Conservation (phyloP, 2,329 filamentous ascomycete genomes). For the Xylariaceae sp. region DNA sequence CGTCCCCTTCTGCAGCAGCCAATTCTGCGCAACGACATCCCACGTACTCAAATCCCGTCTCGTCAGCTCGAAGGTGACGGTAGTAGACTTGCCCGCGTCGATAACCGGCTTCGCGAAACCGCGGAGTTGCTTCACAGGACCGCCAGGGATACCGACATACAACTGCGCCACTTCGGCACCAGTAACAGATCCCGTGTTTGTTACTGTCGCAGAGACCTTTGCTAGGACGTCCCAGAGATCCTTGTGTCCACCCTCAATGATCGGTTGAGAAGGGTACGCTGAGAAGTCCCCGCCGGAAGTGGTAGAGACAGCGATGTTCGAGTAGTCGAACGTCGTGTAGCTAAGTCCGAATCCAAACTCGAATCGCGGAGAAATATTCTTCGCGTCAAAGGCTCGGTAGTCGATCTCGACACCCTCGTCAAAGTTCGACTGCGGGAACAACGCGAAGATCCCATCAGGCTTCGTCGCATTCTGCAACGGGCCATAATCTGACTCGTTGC, state of each 20-base stretch:
- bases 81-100: constrained; percentile 41
- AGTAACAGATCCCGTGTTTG: constrained; percentile 56
- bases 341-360: constrained; percentile 62
- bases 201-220: constrained; percentile 54
- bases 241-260: constrained; percentile 40
- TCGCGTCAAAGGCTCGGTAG: constrained; percentile 58
- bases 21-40: constrained; percentile 56
- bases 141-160: constrained; percentile 42
- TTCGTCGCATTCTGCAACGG: constrained; percentile 30
- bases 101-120: constrained; percentile 58
- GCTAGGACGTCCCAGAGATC: constrained; percentile 45
- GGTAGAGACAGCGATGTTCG: constrained; percentile 34
- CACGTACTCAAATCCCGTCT: constrained; percentile 61
- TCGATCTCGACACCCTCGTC: constrained; percentile 58
- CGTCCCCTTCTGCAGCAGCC: constrained; percentile 46
- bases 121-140: constrained; percentile 47
- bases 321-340: constrained; percentile 63
- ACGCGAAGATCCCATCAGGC: constrained; percentile 40
- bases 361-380: constrained; percentile 53
- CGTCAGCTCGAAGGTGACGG: constrained; percentile 49
- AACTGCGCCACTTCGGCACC: constrained; percentile 66
- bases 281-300: constrained; percentile 25
- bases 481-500: constrained; percentile 43
- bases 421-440: constrained; percentile 38
- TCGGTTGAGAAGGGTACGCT: constrained; percentile 35